These are phyloP conservation scores for Saccharomyces jurei DNA, from an alignment of 805 yeast genomes.

Conservation along the genomic window DNA sequence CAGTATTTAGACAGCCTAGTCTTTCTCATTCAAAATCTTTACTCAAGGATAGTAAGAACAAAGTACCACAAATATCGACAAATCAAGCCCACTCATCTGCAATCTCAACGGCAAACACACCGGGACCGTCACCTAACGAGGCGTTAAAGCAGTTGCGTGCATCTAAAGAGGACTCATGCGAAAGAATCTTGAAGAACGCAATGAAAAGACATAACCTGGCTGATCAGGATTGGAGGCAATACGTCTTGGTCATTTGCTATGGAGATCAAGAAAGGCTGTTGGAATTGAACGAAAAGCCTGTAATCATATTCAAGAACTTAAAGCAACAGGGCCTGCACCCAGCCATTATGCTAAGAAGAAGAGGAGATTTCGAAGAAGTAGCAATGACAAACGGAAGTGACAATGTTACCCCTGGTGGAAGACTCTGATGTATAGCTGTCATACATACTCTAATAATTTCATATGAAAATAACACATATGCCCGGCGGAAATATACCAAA, in stretches of 20 bases:
- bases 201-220: slow-evolving; percentile 76
- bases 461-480: background rate
- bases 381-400: slow-evolving; percentile 12
- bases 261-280: slow-evolving; percentile 84
- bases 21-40: background rate
- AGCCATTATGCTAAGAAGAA: slow-evolving; percentile 82
- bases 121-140: slow-evolving; percentile 34
- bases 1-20: background rate
- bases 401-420: slow-evolving; percentile 23
- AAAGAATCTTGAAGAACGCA: slow-evolving; percentile 79
- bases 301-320: slow-evolving; percentile 71
- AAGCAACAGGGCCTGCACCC: slow-evolving; percentile 84
- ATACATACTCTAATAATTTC: background rate
- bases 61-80: background rate
- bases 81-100: background rate
- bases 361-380: slow-evolving; percentile 44
- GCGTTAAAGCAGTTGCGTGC: slow-evolving; percentile 80
- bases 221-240: slow-evolving; percentile 77
- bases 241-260: slow-evolving; percentile 80
- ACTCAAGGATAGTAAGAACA: background rate
- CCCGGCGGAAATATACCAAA: background rate
- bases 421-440: slow-evolving; percentile 10
- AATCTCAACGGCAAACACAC: background rate
- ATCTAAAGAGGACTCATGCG: slow-evolving; percentile 84
- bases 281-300: slow-evolving; percentile 82